phyloP scores from a whole-genome alignment of 257 asterid genomes.

The Thymus quinquecostatus region DNA sequence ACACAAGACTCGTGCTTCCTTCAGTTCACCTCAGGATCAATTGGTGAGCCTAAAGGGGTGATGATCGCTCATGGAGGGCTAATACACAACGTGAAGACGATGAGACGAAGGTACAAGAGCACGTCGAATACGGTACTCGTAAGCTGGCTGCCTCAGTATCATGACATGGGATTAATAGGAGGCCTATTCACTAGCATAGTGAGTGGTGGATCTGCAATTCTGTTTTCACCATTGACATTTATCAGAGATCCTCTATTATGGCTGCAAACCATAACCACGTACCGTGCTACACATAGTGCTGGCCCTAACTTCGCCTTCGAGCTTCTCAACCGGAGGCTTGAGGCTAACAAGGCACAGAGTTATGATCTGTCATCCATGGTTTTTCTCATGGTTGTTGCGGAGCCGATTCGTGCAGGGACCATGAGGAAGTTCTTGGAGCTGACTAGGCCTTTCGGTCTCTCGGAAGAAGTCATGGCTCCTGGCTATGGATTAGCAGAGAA shows the following conservation, averaged over 20 bases:
- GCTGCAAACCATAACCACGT: constrained; percentile 54
- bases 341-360: constrained; percentile 36
- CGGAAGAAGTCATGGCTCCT: constrained; percentile 62
- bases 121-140: constrained; percentile 61
- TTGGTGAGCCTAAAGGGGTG: constrained; percentile 73
- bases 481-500: constrained; percentile 84
- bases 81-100: constrained; percentile 67
- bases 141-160: constrained; percentile 79
- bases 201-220: constrained; percentile 65
- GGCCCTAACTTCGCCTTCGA: constrained; percentile 74
- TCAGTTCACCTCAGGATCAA: constrained; percentile 76
- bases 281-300: constrained; percentile 74
- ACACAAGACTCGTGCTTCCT: constrained; percentile 56
- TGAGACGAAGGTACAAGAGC: constrained; percentile 59
- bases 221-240: constrained; percentile 66
- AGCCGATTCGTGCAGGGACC: constrained; percentile 58
- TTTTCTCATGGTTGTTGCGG: constrained; percentile 78
- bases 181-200: constrained; percentile 66
- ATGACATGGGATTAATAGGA: constrained; percentile 80
- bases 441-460: constrained; percentile 56
- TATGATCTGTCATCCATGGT: constrained; percentile 56
- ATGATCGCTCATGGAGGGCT: constrained; percentile 69
- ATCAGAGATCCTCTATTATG: constrained; percentile 62
- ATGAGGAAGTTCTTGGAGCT: constrained; percentile 58
- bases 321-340: constrained; percentile 57